phyloP scores from a whole-genome alignment of 2,329 filamentous ascomycete species.

The Penicillium paneum region DNA sequence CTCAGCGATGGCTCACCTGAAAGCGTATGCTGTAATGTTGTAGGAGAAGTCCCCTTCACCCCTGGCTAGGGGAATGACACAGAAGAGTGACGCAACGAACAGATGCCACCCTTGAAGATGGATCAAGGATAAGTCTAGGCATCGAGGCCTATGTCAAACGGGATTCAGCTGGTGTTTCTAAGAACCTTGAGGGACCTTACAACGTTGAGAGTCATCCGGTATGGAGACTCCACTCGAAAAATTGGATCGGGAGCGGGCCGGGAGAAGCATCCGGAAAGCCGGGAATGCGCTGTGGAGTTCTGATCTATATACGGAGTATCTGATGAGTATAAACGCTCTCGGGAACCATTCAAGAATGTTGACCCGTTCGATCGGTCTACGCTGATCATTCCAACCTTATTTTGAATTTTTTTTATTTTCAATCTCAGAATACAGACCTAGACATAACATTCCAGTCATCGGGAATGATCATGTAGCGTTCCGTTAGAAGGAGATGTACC shows the following conservation, averaged over 20 bases:
- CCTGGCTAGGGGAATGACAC: background rate
- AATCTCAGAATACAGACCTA: background rate
- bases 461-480: background rate
- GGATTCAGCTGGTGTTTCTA: background rate
- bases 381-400: constrained; percentile 1
- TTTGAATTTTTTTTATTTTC: background rate
- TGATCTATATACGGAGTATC: background rate
- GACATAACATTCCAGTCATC: constrained; percentile 2
- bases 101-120: background rate
- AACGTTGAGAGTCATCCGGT: background rate
- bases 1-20: background rate
- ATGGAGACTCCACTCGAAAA: background rate
- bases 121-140: background rate
- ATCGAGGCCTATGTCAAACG: background rate
- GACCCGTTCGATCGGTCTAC: constrained; percentile 17
- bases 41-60: background rate
- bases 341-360: constrained; percentile 16
- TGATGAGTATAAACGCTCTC: background rate
- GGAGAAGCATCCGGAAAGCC: constrained; percentile 1
- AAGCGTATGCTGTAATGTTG: background rate
- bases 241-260: constrained; percentile 3
- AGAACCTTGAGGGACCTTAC: too few species aligned
- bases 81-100: background rate
- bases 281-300: constrained; percentile 5
- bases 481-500: background rate